Evolutionary conservation across 441 rosid species (phyloP).

Genomic region (Eutrema salsugineum): DNA sequence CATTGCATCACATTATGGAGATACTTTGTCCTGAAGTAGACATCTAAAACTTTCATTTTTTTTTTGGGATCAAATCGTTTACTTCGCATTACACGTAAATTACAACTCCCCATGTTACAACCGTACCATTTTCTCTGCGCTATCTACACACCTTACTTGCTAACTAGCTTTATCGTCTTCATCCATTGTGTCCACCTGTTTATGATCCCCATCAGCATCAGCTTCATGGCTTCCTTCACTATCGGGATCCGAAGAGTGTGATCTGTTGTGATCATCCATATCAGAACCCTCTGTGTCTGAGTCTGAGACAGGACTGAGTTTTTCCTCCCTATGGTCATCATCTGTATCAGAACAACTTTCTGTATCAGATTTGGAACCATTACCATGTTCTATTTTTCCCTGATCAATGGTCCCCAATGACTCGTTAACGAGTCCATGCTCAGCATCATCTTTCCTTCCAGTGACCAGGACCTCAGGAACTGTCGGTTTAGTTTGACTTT

Average conservation of each 20-base stretch:
- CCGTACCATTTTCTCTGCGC: neutral
- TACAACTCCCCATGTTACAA: neutral
- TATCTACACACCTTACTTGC: slow-evolving; percentile 15
- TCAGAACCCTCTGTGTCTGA: slow-evolving; percentile 48
- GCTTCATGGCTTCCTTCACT: slow-evolving; percentile 24
- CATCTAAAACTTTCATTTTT: neutral
- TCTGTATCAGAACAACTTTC: slow-evolving; percentile 50
- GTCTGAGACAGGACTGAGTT: slow-evolving; percentile 39
- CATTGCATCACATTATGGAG: slow-evolving; percentile 27
- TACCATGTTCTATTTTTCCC: slow-evolving; percentile 31
- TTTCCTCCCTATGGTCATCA: slow-evolving; percentile 30
- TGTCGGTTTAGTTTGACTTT: slow-evolving; percentile 62
- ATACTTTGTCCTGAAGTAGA: slow-evolving; percentile 27
- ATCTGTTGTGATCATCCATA: slow-evolving; percentile 30
- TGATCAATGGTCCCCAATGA: slow-evolving; percentile 54
- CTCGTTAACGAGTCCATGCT: slow-evolving; percentile 49
- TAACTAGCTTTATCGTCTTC: slow-evolving; percentile 54
- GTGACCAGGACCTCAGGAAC: slow-evolving; percentile 32
- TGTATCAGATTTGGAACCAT: slow-evolving; percentile 51
- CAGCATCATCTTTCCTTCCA: slow-evolving; percentile 28
- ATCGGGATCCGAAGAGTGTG: slow-evolving; percentile 6
- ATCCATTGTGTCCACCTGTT: slow-evolving; percentile 45
- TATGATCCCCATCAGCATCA: slow-evolving; percentile 16
- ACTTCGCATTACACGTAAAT: neutral
- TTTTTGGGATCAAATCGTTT: neutral